Evolutionary conservation across 2,329 filamentous ascomycete genomes (phyloP).

Genomic region (Metarhizium anisopliae): DNA sequence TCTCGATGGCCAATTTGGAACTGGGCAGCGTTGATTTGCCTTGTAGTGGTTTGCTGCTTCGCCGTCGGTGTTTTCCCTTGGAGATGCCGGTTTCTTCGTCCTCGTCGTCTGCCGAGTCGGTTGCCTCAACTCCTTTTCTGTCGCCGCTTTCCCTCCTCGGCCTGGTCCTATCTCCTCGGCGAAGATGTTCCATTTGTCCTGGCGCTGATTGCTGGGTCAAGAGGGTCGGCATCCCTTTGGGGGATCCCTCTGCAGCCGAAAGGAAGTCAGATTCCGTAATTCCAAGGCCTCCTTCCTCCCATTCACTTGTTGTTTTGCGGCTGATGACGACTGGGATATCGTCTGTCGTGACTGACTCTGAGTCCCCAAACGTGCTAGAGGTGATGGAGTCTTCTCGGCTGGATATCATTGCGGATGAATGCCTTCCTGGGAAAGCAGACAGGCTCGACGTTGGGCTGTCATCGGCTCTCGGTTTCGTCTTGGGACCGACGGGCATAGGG

Average conservation of each 20-base stretch:
- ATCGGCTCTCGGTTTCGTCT: slow-evolving; percentile 54
- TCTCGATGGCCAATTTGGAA: slow-evolving; percentile 89
- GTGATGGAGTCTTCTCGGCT: slow-evolving; percentile 84
- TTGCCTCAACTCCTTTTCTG: slow-evolving; percentile 61
- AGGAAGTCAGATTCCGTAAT: slow-evolving; percentile 57
- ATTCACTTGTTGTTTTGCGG: slow-evolving; percentile 66
- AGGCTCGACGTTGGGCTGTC: slow-evolving; percentile 81
- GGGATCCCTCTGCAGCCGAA: slow-evolving; percentile 21
- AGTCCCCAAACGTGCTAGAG: slow-evolving; percentile 80
- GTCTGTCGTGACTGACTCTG: slow-evolving; percentile 68
- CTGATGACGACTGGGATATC: slow-evolving; percentile 69
- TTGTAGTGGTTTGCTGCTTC: slow-evolving; percentile 25
- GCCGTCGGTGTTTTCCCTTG: slow-evolving; percentile 38
- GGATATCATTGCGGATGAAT: slow-evolving; percentile 70
- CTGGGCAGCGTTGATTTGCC: slow-evolving; percentile 55
- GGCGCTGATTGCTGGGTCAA: slow-evolving; percentile 58
- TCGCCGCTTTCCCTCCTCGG: slow-evolving; percentile 69
- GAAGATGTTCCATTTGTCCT: slow-evolving; percentile 46
- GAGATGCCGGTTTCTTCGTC: slow-evolving; percentile 72
- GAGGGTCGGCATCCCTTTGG: slow-evolving; percentile 42
- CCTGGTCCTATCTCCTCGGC: slow-evolving; percentile 64
- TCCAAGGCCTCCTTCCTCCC: slow-evolving; percentile 69
- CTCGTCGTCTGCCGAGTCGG: slow-evolving; percentile 87
- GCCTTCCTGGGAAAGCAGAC: slow-evolving; percentile 57
- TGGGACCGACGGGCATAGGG: slow-evolving; percentile 53